phyloP scores from a whole-genome alignment of 139 green algal species.

The Spirogloea muscicola region DNA sequence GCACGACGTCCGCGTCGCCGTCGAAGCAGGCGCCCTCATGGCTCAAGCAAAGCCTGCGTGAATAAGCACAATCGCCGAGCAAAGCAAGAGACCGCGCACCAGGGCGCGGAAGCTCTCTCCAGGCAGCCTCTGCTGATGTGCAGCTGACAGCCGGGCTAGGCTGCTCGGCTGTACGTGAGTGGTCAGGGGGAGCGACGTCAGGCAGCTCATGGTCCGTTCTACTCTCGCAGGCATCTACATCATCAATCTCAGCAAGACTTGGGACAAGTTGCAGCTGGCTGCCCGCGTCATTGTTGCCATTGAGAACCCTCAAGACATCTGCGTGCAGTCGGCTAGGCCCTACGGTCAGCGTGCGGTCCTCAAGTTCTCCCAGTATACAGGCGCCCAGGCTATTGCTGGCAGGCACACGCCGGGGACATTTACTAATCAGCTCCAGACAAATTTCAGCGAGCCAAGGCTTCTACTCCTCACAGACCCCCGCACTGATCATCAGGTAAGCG shows the following conservation, averaged over 20 bases:
- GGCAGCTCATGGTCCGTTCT: too few species aligned
- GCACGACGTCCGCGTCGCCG: too few species aligned
- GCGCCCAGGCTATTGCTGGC: slow-evolving; percentile 84
- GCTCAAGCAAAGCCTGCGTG: too few species aligned
- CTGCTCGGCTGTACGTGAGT: too few species aligned
- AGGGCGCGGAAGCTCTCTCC: too few species aligned
- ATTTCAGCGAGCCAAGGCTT: slow-evolving; percentile 95
- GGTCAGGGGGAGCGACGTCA: too few species aligned
- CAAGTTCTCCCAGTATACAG: slow-evolving; percentile 98
- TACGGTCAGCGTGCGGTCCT: slow-evolving; percentile 90
- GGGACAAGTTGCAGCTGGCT: slow-evolving; percentile 98
- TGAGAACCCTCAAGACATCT: slow-evolving; percentile 85
- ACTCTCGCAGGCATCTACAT: slow-evolving; percentile 91
- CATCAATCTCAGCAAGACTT: slow-evolving; percentile 98
- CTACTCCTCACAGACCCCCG: slow-evolving; percentile 92
- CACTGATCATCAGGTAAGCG: slow-evolving; percentile 64
- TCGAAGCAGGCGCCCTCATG: too few species aligned
- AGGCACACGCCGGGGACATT: slow-evolving; percentile 99
- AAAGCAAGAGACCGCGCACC: too few species aligned
- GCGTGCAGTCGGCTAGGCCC: slow-evolving; percentile 56
- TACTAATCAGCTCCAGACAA: slow-evolving; percentile 98
- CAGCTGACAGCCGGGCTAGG: too few species aligned
- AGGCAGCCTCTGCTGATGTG: too few species aligned
- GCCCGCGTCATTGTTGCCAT: slow-evolving; percentile 96
- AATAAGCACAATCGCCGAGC: too few species aligned